phyloP scores from a whole-genome alignment of 371 early-diverging fungal species.

The Rhizopus stolonifer region DNA sequence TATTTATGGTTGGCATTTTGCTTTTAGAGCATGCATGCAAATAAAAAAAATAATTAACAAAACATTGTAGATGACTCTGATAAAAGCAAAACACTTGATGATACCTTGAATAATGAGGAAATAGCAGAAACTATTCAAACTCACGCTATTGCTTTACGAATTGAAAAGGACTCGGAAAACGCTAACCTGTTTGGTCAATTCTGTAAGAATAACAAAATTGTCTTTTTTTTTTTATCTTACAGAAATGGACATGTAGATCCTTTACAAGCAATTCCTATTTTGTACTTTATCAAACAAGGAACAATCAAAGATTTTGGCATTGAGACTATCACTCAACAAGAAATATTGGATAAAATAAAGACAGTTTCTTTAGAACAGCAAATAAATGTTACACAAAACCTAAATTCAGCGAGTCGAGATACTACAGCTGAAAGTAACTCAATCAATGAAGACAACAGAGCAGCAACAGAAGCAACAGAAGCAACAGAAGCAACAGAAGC shows the following conservation, averaged over 20 bases:
- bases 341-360: constrained; percentile 20
- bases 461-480: no score
- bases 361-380: background rate
- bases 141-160: constrained; percentile 19
- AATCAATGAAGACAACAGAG: background rate
- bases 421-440: background rate
- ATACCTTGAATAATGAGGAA: constrained; percentile 9
- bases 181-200: constrained; percentile 24
- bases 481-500: no score
- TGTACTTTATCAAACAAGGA: constrained; percentile 34
- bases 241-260: constrained; percentile 15
- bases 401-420: no score
- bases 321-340: constrained; percentile 16
- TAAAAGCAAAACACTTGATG: constrained; percentile 13
- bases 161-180: constrained; percentile 24
- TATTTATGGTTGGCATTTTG: constrained; percentile 18
- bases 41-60: background rate
- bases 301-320: constrained; percentile 30
- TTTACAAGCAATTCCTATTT: constrained; percentile 19
- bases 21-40: background rate
- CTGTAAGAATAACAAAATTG: constrained; percentile 11
- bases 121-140: constrained; percentile 4
- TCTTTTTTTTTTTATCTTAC: background rate
- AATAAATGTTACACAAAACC: background rate
- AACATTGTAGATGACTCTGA: constrained; percentile 22